Evolutionary conservation across 139 green algal species (phyloP).

Genomic region (Penium margaritaceum): DNA sequence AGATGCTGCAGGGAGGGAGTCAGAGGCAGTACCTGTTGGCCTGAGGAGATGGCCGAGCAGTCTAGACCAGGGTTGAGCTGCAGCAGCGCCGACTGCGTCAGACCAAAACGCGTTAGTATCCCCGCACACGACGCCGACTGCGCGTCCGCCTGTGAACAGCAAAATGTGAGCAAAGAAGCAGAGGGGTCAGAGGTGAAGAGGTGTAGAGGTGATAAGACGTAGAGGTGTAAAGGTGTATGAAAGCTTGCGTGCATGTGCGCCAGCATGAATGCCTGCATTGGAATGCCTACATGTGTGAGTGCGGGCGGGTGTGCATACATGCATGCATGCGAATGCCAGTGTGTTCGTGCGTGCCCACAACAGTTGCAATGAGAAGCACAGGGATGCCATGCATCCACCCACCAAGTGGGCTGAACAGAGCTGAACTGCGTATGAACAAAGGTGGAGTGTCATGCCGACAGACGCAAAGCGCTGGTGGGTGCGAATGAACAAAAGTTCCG

Average conservation of each 20-base stretch:
- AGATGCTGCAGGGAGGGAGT: too few species aligned
- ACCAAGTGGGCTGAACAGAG: too few species aligned
- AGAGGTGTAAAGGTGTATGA: background rate
- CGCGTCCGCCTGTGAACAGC: background rate
- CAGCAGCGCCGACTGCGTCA: background rate
- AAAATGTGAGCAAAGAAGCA: background rate
- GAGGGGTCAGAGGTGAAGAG: background rate
- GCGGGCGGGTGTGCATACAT: too few species aligned
- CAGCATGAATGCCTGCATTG: too few species aligned
- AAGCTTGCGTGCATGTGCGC: background rate
- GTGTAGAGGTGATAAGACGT: background rate
- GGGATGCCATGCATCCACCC: too few species aligned
- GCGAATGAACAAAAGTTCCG: background rate
- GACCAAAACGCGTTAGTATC: too few species aligned
- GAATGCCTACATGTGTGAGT: too few species aligned
- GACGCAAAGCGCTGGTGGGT: too few species aligned
- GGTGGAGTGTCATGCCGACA: background rate
- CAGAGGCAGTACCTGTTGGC: background rate
- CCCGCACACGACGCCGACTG: too few species aligned
- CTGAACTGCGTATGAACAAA: background rate
- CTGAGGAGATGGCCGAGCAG: background rate
- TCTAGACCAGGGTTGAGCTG: constrained; percentile 2
- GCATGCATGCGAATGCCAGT: too few species aligned
- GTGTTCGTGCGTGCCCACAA: background rate
- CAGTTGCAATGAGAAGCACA: background rate